Base-by-base conservation (phyloP, 2,329 filamentous ascomycete species). In the Metarhizium brunneum region DNA sequence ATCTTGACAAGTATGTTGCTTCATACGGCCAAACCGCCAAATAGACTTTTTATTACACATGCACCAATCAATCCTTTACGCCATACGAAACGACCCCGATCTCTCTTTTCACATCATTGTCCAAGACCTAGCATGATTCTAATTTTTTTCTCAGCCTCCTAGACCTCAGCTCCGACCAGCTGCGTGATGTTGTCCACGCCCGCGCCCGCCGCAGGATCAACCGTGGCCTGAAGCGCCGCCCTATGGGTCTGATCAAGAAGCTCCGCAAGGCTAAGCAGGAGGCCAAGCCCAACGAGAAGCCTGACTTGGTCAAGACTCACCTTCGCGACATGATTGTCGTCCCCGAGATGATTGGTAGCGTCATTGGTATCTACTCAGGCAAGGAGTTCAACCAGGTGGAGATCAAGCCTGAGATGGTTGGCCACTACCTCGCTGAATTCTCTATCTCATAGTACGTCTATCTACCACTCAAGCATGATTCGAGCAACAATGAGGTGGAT, bases 351-450 rank as follows among this genome's bases (percentile, higher is more conserved):
- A 99, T 99, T 75, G 94, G 94, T 71, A 89, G 84, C 78, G 92
- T 99, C 71, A 88, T 99, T 71, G 94, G 92, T 76, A 94, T 99
- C 84, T 99, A 99, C 89, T 96, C 90, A 67, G 94, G 94, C 75
- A 99, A 99, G 88, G 92, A 97, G 81, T 99, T 99, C 89, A 99
- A 99, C 88, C 92, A 96, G 85, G 92, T 99, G 70, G 94, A 99
- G 81, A 94, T 99, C 83, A 96, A 96, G 87, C 94, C 94, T 70
- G 94, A 99, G 85, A 99, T 99, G 94, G 94, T 99, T 78, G 94
- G 94, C 76, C 92, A 97, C 84, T 96, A 96, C 85, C 84, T 99
- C 66, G 94, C 84, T 73, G 94, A 99, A 82, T 99, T 99, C 86
- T 96, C 92, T 67, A 99, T 99, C 83, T 94, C 92, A 82, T 99